Percentiles rank a stretch among this genome's conserved stretches.
Evolutionary conservation across 2,329 filamentous ascomycete genomes (phyloP).

Genomic region (Tolypocladium tundrense): DNA sequence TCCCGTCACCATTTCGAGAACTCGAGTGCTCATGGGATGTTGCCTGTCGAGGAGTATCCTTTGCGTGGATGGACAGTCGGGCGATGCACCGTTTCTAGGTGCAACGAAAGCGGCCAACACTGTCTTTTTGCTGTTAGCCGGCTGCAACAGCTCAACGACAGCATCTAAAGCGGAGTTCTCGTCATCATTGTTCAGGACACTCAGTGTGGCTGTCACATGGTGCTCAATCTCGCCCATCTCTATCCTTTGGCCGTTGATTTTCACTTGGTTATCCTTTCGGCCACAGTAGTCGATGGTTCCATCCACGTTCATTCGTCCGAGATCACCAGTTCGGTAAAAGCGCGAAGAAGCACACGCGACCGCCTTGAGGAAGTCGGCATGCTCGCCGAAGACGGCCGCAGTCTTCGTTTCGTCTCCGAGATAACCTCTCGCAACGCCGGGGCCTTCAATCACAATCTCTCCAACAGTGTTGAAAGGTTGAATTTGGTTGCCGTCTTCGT

Average conservation of each 20-base stretch:
- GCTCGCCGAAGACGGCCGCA: background rate
- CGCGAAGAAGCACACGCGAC: background rate
- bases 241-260: constrained; percentile 2
- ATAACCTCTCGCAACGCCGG: background rate
- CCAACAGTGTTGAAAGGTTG: background rate
- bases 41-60: background rate
- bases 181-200: background rate
- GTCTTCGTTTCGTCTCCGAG: background rate
- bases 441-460: constrained; percentile 1
- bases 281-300: background rate
- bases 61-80: background rate
- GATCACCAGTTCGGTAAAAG: constrained; percentile 1
- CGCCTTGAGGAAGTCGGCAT: background rate
- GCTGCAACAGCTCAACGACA: background rate
- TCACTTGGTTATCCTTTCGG: constrained; percentile 2
- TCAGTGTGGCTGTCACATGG: background rate
- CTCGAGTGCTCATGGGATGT: background rate
- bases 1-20: background rate
- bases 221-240: constrained; percentile 2
- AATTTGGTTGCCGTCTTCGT: background rate
- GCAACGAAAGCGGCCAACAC: constrained; percentile 1
- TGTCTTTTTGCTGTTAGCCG: background rate
- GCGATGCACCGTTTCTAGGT: background rate
- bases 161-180: background rate
- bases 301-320: background rate